Conservation (phyloP, 2,329 filamentous ascomycete genomes). For the Alternaria sp. region DNA sequence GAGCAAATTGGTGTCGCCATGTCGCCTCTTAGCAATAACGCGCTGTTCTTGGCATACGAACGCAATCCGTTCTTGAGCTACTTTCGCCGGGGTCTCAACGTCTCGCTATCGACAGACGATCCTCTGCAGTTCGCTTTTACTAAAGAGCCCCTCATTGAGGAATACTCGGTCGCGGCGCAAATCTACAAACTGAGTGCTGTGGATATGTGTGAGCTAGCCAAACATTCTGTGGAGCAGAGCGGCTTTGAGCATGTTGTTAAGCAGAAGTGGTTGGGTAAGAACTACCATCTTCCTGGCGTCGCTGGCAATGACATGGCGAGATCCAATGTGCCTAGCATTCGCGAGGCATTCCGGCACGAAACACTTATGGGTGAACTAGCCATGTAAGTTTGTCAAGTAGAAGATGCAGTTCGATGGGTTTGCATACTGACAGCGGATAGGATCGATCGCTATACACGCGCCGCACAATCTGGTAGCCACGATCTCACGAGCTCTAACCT, state of each 20-base stretch:
- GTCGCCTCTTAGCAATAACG: slow-evolving; percentile 99
- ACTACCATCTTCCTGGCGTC: slow-evolving; percentile 80
- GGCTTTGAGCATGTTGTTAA: slow-evolving; percentile 92
- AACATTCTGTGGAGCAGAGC: slow-evolving; percentile 93
- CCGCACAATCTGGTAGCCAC: slow-evolving; percentile 39
- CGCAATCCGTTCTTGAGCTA: slow-evolving; percentile 96
- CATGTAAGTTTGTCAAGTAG: slow-evolving; percentile 69
- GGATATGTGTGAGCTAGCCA: slow-evolving; percentile 98
- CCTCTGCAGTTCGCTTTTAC: slow-evolving; percentile 98
- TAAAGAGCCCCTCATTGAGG: slow-evolving; percentile 96
- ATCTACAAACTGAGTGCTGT: slow-evolving; percentile 98
- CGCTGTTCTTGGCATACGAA: slow-evolving; percentile 94
- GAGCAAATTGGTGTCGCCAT: slow-evolving; percentile 99
- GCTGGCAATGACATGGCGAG: slow-evolving; percentile 92
- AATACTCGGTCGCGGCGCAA: slow-evolving; percentile 96
- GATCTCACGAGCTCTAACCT: slow-evolving; percentile 50
- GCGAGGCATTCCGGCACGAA: slow-evolving; percentile 88
- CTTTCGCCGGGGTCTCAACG: slow-evolving; percentile 93
- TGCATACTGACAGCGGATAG: slow-evolving; percentile 22
- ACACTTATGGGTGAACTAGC: slow-evolving; percentile 84
- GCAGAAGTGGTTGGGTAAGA: slow-evolving; percentile 85
- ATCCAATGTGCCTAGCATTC: slow-evolving; percentile 93
- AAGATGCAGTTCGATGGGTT: background rate
- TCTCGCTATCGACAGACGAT: slow-evolving; percentile 95
- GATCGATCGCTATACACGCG: slow-evolving; percentile 55